These are phyloP conservation scores for Ustilago cynodontis DNA, from an alignment of 1,284 basidiomycete genomes.

Conservation along the genomic window DNA sequence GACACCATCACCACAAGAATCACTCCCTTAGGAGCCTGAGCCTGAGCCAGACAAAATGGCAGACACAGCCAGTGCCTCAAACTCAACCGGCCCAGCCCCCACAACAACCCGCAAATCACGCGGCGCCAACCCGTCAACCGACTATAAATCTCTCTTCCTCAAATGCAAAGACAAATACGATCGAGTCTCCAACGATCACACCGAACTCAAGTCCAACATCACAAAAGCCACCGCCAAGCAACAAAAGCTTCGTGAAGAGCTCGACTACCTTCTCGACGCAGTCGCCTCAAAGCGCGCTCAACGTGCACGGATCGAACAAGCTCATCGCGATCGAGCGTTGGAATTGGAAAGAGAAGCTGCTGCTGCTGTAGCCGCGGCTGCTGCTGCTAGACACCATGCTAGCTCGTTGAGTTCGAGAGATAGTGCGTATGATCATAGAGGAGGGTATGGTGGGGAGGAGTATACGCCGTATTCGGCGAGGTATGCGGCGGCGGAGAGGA, in stretches of 20 bases:
- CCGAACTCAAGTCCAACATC: conserved; percentile 39
- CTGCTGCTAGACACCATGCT: conserved; percentile 28
- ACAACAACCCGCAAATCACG: conserved; percentile 23
- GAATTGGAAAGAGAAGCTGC: conserved; percentile 44
- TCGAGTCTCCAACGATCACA: conserved; percentile 49
- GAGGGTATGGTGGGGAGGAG: conserved; percentile 16
- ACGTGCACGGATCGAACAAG: conserved; percentile 31
- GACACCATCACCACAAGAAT: neutral
- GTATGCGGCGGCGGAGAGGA: conserved; percentile 12
- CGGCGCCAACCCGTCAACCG: conserved; percentile 48
- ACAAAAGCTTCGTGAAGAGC: conserved; percentile 48
- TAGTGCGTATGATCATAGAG: conserved; percentile 20
- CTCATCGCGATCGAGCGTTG: conserved; percentile 30
- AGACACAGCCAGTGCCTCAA: conserved; percentile 23
- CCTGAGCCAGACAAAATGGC: conserved; percentile 24
- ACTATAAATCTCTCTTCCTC: conserved; percentile 55
- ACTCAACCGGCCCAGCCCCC: neutral
- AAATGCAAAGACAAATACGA: conserved; percentile 59
- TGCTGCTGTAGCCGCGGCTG: conserved; percentile 37
- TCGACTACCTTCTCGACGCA: conserved; percentile 51
- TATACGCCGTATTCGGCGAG: conserved; percentile 27
- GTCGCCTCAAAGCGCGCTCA: conserved; percentile 34
- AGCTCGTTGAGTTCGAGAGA: conserved; percentile 18
- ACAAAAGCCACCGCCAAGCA: conserved; percentile 43
- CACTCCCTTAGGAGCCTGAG: neutral